Percentiles rank a stretch among this genome's conserved stretches.
Conservation (phyloP, 2,329 filamentous ascomycete genomes). For the Lachnellula suecica region DNA sequence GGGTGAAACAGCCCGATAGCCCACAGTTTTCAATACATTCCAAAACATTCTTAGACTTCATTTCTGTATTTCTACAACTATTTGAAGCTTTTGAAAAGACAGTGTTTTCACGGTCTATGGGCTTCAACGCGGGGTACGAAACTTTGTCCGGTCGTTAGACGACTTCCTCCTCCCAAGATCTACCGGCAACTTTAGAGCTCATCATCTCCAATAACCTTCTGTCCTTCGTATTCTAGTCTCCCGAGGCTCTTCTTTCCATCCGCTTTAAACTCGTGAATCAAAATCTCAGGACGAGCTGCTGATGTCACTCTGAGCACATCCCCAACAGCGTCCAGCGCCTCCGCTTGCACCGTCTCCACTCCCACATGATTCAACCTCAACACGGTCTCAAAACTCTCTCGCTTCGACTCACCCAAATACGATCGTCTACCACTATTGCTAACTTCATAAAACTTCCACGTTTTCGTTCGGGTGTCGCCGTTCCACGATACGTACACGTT, state of each 20-base stretch:
- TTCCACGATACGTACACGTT: constrained; percentile 55
- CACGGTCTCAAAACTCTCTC: constrained; percentile 43
- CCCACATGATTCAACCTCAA: neutral
- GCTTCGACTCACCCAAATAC: constrained; percentile 38
- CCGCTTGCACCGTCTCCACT: constrained; percentile 10
- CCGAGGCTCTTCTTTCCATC: neutral
- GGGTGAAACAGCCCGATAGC: neutral
- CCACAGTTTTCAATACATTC: neutral
- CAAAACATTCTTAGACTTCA: too few relatives aligned
- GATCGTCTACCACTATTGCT: constrained; percentile 35
- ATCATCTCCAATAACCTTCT: neutral
- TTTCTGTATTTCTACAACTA: too few relatives aligned
- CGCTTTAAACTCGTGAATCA: constrained; percentile 11
- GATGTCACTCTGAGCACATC: constrained; percentile 8
- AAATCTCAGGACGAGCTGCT: constrained; percentile 5
- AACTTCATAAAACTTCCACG: constrained; percentile 47
- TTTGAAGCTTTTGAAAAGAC: too few relatives aligned
- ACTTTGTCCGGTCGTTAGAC: too few relatives aligned
- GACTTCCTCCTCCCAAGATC: too few relatives aligned
- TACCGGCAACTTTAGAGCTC: too few relatives aligned
- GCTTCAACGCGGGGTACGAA: too few relatives aligned
- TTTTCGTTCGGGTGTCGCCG: constrained; percentile 45
- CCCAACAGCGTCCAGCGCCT: constrained; percentile 12
- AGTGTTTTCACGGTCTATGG: too few relatives aligned
- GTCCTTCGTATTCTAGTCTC: neutral